Evolutionary conservation across 2,329 filamentous ascomycete species (phyloP).

Genomic region (Cladophialophora yegresii): DNA sequence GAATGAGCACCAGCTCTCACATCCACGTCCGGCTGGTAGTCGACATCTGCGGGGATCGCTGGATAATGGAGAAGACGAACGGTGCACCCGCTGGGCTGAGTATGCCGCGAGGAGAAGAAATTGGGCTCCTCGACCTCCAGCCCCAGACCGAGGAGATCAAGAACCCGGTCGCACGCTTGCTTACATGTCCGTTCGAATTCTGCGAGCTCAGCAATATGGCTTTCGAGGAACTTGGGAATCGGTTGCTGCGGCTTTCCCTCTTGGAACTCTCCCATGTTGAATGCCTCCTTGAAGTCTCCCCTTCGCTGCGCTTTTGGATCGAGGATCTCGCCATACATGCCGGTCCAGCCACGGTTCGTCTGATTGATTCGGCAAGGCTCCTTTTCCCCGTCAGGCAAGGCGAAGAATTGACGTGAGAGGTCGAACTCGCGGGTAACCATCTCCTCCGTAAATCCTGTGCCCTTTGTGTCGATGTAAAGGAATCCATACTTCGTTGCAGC

Average conservation of each 20-base stretch:
- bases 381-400: constrained; percentile 43
- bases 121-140: constrained; percentile 58
- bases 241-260: constrained; percentile 72
- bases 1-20: constrained; percentile 69
- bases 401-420: constrained; percentile 58
- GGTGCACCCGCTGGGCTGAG: constrained; percentile 58
- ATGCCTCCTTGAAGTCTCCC: constrained; percentile 88
- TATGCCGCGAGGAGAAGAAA: constrained; percentile 52
- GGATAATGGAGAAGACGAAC: constrained; percentile 75
- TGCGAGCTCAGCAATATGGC: constrained; percentile 62
- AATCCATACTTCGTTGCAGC: constrained; percentile 85
- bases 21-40: constrained; percentile 58
- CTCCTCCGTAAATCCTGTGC: constrained; percentile 65
- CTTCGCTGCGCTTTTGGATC: constrained; percentile 81
- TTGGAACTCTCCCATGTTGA: constrained; percentile 84
- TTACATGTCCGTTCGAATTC: constrained; percentile 72
- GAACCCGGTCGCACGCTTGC: constrained; percentile 68
- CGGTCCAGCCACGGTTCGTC: constrained; percentile 82
- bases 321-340: constrained; percentile 83
- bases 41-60: constrained; percentile 50
- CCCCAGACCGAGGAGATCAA: constrained; percentile 75
- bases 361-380: constrained; percentile 71
- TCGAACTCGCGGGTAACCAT: constrained; percentile 72
- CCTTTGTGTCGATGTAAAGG: constrained; percentile 79
- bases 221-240: constrained; percentile 65